phyloP scores from a whole-genome alignment of 2,329 filamentous ascomycete species.

The Fonsecaea multimorphosa region DNA sequence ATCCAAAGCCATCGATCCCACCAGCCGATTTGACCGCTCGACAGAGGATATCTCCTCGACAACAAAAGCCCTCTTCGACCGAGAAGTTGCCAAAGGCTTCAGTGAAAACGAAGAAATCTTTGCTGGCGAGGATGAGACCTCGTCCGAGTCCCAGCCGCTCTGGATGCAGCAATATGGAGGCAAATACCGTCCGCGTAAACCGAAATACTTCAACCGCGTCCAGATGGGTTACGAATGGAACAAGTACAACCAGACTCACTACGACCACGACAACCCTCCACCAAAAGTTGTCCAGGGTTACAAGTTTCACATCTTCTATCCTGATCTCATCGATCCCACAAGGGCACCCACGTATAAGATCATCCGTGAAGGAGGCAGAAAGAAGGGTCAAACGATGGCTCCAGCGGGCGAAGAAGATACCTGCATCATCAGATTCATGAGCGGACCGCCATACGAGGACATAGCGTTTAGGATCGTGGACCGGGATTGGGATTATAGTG shows the following conservation, averaged over 20 bases:
- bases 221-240: conserved; percentile 99
- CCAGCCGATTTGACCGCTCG: conserved; percentile 39
- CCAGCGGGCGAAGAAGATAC: conserved; percentile 96
- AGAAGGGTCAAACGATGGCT: conserved; percentile 88
- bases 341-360: conserved; percentile 97
- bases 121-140: conserved; percentile 78
- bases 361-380: conserved; percentile 87
- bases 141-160: conserved; percentile 52
- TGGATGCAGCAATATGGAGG: conserved; percentile 60
- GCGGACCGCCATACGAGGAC: conserved; percentile 94
- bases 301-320: conserved; percentile 99
- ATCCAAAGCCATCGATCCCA: conserved; percentile 39
- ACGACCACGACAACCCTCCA: conserved; percentile 96
- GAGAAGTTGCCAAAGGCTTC: conserved; percentile 88
- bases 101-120: conserved; percentile 97
- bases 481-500: conserved; percentile 98
- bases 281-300: conserved; percentile 98
- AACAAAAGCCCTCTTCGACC: conserved; percentile 87
- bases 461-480: conserved; percentile 97
- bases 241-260: conserved; percentile 99
- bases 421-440: conserved; percentile 93
- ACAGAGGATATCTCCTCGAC: conserved; percentile 44
- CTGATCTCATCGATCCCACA: conserved; percentile 91
- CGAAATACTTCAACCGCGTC: conserved; percentile 95
- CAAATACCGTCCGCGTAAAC: conserved; percentile 88